Conservation (phyloP, 2,329 filamentous ascomycete genomes). For the Aspergillus sp. region DNA sequence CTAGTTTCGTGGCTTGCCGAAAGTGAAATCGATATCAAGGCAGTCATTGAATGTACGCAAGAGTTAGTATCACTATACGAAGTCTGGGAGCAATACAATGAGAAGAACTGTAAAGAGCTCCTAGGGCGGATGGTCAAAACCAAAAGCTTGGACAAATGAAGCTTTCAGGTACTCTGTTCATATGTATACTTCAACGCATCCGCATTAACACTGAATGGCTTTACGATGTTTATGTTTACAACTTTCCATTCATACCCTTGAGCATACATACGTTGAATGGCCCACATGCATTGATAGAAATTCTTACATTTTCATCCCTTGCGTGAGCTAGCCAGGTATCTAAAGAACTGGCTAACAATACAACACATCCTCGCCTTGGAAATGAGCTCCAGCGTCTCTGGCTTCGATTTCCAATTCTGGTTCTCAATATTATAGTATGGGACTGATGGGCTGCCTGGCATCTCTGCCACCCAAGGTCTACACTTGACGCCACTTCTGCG, state of each 20-base stretch:
- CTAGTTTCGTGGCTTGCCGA: slow-evolving; percentile 82
- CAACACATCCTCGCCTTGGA: not conserved
- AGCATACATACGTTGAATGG: not conserved
- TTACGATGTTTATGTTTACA: not conserved
- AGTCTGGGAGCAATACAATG: slow-evolving; percentile 65
- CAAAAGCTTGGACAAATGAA: slow-evolving; percentile 57
- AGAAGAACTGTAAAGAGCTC: slow-evolving; percentile 64
- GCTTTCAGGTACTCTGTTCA: not conserved
- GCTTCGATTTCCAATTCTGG: no score
- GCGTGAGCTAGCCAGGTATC: not conserved
- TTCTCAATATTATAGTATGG: no score
- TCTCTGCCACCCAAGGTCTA: no score
- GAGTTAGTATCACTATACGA: slow-evolving; percentile 90
- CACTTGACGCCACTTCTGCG: no score
- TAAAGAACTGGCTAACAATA: not conserved
- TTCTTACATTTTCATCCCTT: not conserved
- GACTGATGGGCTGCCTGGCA: no score
- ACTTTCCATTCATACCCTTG: no score
- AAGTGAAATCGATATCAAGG: slow-evolving; percentile 79
- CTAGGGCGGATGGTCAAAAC: slow-evolving; percentile 63
- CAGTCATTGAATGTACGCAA: slow-evolving; percentile 84
- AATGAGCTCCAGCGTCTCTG: not conserved
- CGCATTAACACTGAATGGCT: not conserved
- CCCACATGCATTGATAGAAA: not conserved
- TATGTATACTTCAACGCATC: not conserved